Evolutionary conservation across 75 land plant genomes (phyloP), one percentile per base, ranked within the genome.

Genomic region (Pinus tabuliformis): DNA sequence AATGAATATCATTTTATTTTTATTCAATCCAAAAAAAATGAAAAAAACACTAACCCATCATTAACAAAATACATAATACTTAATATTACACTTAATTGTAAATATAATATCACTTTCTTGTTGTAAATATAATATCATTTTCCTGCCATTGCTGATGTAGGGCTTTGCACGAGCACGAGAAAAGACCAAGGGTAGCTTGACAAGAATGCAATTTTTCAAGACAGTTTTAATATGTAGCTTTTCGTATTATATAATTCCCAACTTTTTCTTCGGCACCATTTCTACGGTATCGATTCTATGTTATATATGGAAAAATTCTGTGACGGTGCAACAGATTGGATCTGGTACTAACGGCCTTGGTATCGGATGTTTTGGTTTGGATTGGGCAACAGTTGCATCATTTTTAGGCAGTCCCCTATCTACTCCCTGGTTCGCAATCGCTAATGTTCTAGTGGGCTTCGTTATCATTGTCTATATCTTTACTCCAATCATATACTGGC

Each of bases 181-280:
- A 59, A 58, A 81, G 93, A 21, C 73, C 68, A 3, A 84, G 64
- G 77, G 89, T 61, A 82, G 87, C 20, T 18, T 81, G n/a, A 83
- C 86, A 6, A 75, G 88, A 68, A 56, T 89, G 20, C 96, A 93
- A 77, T 93, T 91, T 82, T 93, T 93, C 79, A 1, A 84, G 65
- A 57, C 87, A 12, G 87, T 83, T 18, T 57, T 84, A 33, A 80
- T 78, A 0, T 56, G 72, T 56, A 93, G 94, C 76, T 93, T 91
- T 57, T 79, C 85, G 3, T 93, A 92, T 80, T 89, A 91, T 70
- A 45, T 84, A 9, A 22, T 93, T 18, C 92, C 96, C 4, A 66
- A 73, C 57, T 91, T 84, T 72, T 42, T 93, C 2, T 91, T 93
- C 73, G 85, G 82, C 0, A 59, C 84, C 0, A 77, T 93, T 1